A percentile compares a stretch with the other conserved stretches of the same genome.
Conservation (phyloP, 306 rosid genomes). For the Ammopiptanthus mongolicus region DNA sequence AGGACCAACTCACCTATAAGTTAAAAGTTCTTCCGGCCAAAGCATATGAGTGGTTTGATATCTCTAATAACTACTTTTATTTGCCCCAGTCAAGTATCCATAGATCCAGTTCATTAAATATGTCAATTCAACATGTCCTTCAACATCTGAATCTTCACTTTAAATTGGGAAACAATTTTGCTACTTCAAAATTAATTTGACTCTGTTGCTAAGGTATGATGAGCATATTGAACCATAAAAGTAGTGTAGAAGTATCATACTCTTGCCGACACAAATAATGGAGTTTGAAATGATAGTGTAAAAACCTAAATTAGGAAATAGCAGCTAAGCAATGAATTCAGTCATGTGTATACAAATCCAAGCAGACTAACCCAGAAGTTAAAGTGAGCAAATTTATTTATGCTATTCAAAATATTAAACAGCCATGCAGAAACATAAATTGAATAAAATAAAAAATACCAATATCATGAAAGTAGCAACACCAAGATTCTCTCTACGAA, state of each 20-base stretch:
- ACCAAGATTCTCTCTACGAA: constrained; percentile 83
- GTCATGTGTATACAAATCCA: constrained; percentile 1
- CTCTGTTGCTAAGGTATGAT: constrained; percentile 1
- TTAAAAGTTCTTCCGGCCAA: background rate
- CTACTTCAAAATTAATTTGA: background rate
- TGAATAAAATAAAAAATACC: constrained; percentile 42
- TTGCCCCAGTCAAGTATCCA: background rate
- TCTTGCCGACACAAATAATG: background rate
- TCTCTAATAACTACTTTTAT: background rate
- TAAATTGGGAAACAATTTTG: background rate
- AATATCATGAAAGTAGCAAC: constrained; percentile 92
- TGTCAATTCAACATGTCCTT: background rate
- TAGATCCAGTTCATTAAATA: background rate
- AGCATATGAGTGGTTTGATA: background rate
- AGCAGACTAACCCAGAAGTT: background rate
- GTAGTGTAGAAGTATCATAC: background rate
- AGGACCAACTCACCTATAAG: background rate
- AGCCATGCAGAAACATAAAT: background rate
- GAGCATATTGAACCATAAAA: background rate
- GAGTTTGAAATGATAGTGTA: background rate
- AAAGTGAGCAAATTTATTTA: background rate
- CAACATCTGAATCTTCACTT: background rate
- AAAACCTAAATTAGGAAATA: background rate
- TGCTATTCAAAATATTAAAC: constrained; percentile 8
- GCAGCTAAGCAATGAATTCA: background rate